Percentiles rank a stretch among this genome's conserved stretches.
Evolutionary conservation across 2,329 filamentous ascomycete species (phyloP).

Genomic region (Juglanconis oblonga): DNA sequence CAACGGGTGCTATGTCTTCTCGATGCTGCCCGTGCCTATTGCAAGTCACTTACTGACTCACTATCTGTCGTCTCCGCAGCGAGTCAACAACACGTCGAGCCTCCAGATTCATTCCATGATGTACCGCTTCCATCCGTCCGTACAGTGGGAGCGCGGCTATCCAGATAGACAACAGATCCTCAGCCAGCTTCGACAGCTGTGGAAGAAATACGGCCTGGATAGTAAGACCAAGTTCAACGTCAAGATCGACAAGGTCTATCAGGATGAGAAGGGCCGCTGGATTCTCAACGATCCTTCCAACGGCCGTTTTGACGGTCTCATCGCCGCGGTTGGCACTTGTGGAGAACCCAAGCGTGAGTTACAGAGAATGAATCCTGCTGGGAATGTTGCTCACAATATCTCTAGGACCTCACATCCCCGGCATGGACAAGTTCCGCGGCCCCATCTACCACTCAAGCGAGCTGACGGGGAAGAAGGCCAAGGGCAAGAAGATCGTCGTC

Average conservation of each 20-base stretch:
- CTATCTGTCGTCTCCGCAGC: constrained; percentile 36
- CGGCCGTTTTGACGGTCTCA: constrained; percentile 74
- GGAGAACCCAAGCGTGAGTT: constrained; percentile 54
- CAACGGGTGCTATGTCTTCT: too few relatives aligned
- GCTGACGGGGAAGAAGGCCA: constrained; percentile 67
- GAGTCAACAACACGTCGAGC: constrained; percentile 77
- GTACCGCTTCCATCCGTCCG: constrained; percentile 83
- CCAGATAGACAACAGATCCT: constrained; percentile 75
- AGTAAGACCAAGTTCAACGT: constrained; percentile 70
- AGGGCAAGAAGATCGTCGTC: constrained; percentile 72
- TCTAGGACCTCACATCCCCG: constrained; percentile 61
- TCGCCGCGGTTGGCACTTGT: constrained; percentile 77
- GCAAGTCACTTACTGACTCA: not conserved
- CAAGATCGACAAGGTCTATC: constrained; percentile 65
- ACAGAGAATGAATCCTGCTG: not conserved
- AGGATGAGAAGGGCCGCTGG: constrained; percentile 68
- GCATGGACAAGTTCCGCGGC: constrained; percentile 71
- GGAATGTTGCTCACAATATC: constrained; percentile 37
- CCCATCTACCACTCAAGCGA: constrained; percentile 72
- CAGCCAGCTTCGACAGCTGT: constrained; percentile 66
- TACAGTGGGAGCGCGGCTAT: constrained; percentile 73
- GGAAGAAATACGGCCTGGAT: constrained; percentile 72
- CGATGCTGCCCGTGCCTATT: not conserved
- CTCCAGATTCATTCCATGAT: constrained; percentile 83
- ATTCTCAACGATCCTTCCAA: constrained; percentile 70